phyloP scores from a whole-genome alignment of 129 eudicot species.

The Arctium minus region DNA sequence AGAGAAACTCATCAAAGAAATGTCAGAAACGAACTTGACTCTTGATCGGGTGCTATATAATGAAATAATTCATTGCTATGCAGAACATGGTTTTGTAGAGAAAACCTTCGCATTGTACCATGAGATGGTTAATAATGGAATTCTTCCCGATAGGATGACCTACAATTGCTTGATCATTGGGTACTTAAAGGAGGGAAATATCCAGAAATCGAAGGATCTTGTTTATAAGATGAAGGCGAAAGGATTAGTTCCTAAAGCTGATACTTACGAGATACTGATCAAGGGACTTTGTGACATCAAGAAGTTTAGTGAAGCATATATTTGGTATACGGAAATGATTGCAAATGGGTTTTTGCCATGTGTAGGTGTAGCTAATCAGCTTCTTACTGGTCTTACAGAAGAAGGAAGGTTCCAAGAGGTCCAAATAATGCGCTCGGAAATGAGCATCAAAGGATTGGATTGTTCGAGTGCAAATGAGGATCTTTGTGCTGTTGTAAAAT shows the following conservation, averaged over 20 bases:
- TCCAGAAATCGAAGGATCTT: constrained; percentile 17
- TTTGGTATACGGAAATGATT: constrained; percentile 21
- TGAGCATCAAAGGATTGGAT: background rate
- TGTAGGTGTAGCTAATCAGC: constrained; percentile 10
- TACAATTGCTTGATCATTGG: constrained; percentile 23
- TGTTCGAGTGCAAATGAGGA: background rate
- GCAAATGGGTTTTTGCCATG: constrained; percentile 11
- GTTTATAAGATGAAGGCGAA: constrained; percentile 14
- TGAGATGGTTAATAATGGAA: constrained; percentile 17
- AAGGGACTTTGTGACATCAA: constrained; percentile 14
- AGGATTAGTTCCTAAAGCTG: constrained; percentile 13
- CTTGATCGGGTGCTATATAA: constrained; percentile 20
- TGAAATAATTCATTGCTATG: constrained; percentile 10
- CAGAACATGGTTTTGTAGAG: constrained; percentile 6
- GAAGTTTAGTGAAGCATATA: constrained; percentile 16
- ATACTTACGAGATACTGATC: constrained; percentile 11
- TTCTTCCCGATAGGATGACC: constrained; percentile 13
- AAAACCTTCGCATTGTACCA: background rate
- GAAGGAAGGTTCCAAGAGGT: constrained; percentile 14
- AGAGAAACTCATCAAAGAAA: constrained; percentile 14
- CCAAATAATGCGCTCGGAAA: background rate
- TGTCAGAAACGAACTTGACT: constrained; percentile 2
- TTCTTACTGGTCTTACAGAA: constrained; percentile 16
- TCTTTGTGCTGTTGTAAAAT: background rate
- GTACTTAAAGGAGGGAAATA: constrained; percentile 10